A percentile compares a stretch with the other conserved stretches of the same genome.
Conservation (phyloP, 2,329 filamentous ascomycete genomes). For the Trichophyton schoenleinii region DNA sequence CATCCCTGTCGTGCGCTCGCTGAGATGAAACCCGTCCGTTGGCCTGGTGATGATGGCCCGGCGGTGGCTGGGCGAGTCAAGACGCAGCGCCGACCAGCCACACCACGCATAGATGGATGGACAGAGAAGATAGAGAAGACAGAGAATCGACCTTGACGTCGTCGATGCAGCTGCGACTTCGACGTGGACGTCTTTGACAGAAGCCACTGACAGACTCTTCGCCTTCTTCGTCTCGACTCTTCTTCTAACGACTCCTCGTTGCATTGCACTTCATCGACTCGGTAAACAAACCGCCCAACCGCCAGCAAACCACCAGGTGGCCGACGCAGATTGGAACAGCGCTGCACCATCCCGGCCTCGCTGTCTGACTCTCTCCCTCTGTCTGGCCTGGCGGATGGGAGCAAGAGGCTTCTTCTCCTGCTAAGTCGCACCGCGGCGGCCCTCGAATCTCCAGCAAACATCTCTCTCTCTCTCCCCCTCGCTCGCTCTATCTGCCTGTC, state of each 20-base stretch:
- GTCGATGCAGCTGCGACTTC: too few species aligned
- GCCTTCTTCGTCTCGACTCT: too few species aligned
- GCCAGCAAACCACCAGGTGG: background rate
- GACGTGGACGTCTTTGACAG: too few species aligned
- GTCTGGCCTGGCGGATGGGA: background rate
- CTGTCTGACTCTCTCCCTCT: background rate
- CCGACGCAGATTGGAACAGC: constrained; percentile 4
- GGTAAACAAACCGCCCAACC: background rate
- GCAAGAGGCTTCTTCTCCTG: background rate
- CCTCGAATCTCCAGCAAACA: background rate
- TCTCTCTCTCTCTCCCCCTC: too few species aligned
- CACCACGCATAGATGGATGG: too few species aligned
- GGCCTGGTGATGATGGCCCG: background rate
- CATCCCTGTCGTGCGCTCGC: too few species aligned
- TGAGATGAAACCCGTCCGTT: background rate
- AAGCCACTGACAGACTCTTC: too few species aligned
- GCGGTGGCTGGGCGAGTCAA: background rate
- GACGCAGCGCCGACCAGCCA: too few species aligned
- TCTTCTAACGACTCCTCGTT: background rate
- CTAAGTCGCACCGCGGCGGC: background rate
- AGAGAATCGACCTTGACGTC: too few species aligned
- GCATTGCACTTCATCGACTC: background rate
- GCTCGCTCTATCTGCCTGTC: too few species aligned
- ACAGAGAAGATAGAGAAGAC: too few species aligned
- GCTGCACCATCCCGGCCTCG: background rate